Percentiles rank a stretch among this genome's conserved stretches.
phyloP scores from a whole-genome alignment of 2,329 filamentous ascomycete species.

The Lithohypha guttulata region DNA sequence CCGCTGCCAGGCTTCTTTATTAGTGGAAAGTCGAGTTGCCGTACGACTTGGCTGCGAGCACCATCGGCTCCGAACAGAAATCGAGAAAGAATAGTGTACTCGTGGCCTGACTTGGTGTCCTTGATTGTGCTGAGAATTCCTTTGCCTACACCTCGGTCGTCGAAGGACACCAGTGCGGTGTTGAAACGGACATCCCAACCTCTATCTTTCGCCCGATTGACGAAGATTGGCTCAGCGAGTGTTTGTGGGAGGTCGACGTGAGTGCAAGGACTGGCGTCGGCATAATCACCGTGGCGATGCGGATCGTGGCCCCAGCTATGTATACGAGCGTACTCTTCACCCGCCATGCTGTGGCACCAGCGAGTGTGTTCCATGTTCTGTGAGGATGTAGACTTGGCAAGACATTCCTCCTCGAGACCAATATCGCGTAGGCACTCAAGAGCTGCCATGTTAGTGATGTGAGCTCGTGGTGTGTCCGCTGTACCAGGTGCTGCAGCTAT shows the following conservation, averaged over 20 bases:
- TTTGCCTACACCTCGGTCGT: conserved; percentile 23
- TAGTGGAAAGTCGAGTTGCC: conserved; percentile 39
- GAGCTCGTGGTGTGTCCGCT: conserved; percentile 20
- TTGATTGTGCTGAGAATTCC: conserved; percentile 28
- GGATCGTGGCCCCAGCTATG: conserved; percentile 36
- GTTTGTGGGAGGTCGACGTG: conserved; percentile 36
- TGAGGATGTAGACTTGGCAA: conserved; percentile 25
- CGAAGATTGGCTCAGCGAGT: conserved; percentile 34
- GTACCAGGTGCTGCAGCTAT: conserved; percentile 19
- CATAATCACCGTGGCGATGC: conserved; percentile 29
- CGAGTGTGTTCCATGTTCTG: conserved; percentile 32
- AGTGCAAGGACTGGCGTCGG: conserved; percentile 31
- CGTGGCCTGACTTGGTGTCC: conserved; percentile 20
- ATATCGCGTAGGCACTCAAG: conserved; percentile 36
- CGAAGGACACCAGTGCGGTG: conserved; percentile 26
- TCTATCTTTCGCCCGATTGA: conserved; percentile 27
- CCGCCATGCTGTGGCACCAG: conserved; percentile 36
- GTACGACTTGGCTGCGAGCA: conserved; percentile 36
- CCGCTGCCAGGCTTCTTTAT: conserved; percentile 37
- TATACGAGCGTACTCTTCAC: conserved; percentile 35
- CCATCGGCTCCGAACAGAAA: conserved; percentile 53
- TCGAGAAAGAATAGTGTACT: conserved; percentile 40
- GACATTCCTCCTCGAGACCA: conserved; percentile 30
- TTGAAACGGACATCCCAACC: conserved; percentile 34
- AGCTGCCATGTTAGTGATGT: conserved; percentile 21